phyloP scores from a whole-genome alignment of 2,329 filamentous ascomycete genomes.

The Eurotiales sp. region DNA sequence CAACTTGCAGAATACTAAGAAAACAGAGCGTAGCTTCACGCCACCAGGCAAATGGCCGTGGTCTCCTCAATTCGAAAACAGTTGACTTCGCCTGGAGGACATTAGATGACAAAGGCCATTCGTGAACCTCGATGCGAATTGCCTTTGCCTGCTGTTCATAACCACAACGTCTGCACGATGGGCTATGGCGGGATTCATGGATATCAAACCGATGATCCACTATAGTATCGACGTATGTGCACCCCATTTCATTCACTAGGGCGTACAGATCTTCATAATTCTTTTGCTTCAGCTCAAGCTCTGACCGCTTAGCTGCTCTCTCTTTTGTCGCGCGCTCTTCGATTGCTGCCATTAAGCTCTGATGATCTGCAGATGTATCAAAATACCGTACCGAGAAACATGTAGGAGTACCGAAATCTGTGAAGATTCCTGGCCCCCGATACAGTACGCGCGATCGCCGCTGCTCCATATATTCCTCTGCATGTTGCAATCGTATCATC shows the following conservation, averaged over 20 bases:
- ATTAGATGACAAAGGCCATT: conserved; percentile 1
- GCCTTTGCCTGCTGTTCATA: conserved; percentile 11
- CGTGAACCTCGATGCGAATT: not conserved
- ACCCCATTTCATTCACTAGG: not conserved
- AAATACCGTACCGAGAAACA: conserved; percentile 1
- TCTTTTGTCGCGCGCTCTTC: not conserved
- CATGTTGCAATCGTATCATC: no score
- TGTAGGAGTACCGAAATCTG: not conserved
- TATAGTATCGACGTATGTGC: not conserved
- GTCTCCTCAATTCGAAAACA: not conserved
- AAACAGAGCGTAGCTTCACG: not conserved
- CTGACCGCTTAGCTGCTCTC: not conserved
- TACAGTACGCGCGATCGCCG: not conserved
- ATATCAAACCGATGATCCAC: conserved; percentile 6
- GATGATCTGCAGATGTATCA: not conserved
- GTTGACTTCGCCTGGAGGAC: not conserved
- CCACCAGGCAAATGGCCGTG: conserved; percentile 1
- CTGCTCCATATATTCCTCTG: not conserved
- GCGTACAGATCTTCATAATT: no score
- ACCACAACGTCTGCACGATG: conserved; percentile 37
- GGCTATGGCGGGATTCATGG: conserved; percentile 14
- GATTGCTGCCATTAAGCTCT: not conserved
- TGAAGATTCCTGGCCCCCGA: not conserved
- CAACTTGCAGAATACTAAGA: not conserved
- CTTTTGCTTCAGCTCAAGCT: not conserved